Base-by-base conservation (phyloP, 2,329 filamentous ascomycete species). In the Paecilomyces sp. region DNA sequence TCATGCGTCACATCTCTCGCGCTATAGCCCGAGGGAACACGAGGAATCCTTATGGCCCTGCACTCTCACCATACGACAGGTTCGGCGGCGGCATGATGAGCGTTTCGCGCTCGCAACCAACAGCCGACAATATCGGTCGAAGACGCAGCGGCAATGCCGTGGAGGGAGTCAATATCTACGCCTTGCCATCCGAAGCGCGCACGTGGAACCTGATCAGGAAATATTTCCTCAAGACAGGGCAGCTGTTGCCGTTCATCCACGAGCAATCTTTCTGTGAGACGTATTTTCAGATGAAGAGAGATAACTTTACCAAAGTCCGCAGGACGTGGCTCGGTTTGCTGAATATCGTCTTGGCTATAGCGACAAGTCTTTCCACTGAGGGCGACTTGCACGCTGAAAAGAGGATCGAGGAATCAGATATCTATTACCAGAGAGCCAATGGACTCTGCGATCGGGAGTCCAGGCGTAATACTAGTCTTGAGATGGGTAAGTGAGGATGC, bases 251-350 rank as follows among this genome's bases (percentile, higher is more conserved):
- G 9, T 78, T 74, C 58, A 68, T 78, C n/a, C 71, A 77, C 57
- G 67, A 75, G 51, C 63, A 65, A 6, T 66, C 66, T 8, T 77
- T 77, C 58, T 56, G 71, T 1, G 66, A 71, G 15, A 72, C 67
- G 3, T 77, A 76, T 57, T 61, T 69, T 13, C 66, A 72, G 54
- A 66, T 75, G 41, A 64, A 66, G 25, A 63, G 58, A 12, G 69
- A 64, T 5, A 66, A 70, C 15, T 70, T 77, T 47, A 71, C 65
- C 0, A 72, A 68, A 3, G 74, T 77, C 0, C 71, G 79, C 0
- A 74, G 76, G n/a, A 78, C 80, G 0, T 83, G 81, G 81, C 72
- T 83, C 0, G 79, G 79, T 0, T 63, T 82, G 2, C 64, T 83
- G 0, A 83, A 83, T 56, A 79, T 82, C 58, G 74, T 83, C 0